A percentile compares a stretch with the other conserved stretches of the same genome.
phyloP scores from a whole-genome alignment of 2,329 filamentous ascomycete species.

The Colletotrichum camelliae region DNA sequence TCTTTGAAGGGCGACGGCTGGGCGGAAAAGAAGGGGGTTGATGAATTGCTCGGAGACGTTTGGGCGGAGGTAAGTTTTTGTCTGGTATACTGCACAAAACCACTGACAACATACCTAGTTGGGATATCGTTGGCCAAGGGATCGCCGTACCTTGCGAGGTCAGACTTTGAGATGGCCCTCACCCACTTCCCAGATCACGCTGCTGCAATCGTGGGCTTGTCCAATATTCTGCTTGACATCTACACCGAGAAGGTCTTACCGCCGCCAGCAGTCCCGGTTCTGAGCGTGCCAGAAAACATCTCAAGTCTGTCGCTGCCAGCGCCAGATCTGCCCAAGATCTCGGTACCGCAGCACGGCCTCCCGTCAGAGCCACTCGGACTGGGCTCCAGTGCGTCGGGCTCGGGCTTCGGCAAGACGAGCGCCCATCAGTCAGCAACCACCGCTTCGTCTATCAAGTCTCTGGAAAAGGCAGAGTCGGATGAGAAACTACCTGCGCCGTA shows the following conservation, averaged over 20 bases:
- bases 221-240: constrained; percentile 85
- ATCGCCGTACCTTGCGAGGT: constrained; percentile 71
- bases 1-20: constrained; percentile 71
- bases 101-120: constrained; percentile 53
- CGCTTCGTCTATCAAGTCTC: constrained; percentile 12
- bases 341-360: constrained; percentile 28
- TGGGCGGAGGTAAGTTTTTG: constrained; percentile 72
- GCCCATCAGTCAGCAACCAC: constrained; percentile 10
- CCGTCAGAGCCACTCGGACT: constrained; percentile 55
- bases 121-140: constrained; percentile 69
- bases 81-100: not conserved
- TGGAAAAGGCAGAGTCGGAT: constrained; percentile 30
- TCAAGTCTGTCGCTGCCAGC: constrained; percentile 7
- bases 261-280: constrained; percentile 54
- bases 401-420: constrained; percentile 19
- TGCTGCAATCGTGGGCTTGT: constrained; percentile 79
- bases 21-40: constrained; percentile 81
- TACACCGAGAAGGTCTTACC: constrained; percentile 74
- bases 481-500: constrained; percentile 56
- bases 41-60: constrained; percentile 85
- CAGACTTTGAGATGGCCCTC: constrained; percentile 82
- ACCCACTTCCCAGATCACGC: constrained; percentile 82
- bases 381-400: constrained; percentile 24
- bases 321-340: constrained; percentile 4
- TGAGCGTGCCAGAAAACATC: constrained; percentile 39